These are phyloP conservation scores for bread wheat (Triticum aestivum) DNA, from an alignment of 176 grass and related monocot species.

Conservation along the genomic window IWGSC_CS_RefSeq_v2.1 NC_057810.1:52956691-52957190, in stretches of 20 bases:
- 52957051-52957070: neutral
- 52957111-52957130: neutral
- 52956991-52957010: neutral
- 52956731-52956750: neutral
- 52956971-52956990: neutral
- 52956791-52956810: neutral
- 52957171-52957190: neutral
- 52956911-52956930: neutral
- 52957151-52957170: neutral
- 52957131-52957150: neutral
- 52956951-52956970: neutral
- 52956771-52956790: neutral
- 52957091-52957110: neutral
- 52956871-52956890: neutral
- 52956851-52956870: neutral
- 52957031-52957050: neutral
- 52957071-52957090: neutral
- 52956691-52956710: neutral
- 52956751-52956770: neutral
- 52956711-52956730: neutral
- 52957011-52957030: neutral
- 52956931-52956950: neutral
- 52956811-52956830: neutral
- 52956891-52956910: neutral
- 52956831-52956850: neutral